These are phyloP conservation scores for Fusarium humuli DNA, from an alignment of 2,329 filamentous ascomycete species.

Conservation along the genomic window DNA sequence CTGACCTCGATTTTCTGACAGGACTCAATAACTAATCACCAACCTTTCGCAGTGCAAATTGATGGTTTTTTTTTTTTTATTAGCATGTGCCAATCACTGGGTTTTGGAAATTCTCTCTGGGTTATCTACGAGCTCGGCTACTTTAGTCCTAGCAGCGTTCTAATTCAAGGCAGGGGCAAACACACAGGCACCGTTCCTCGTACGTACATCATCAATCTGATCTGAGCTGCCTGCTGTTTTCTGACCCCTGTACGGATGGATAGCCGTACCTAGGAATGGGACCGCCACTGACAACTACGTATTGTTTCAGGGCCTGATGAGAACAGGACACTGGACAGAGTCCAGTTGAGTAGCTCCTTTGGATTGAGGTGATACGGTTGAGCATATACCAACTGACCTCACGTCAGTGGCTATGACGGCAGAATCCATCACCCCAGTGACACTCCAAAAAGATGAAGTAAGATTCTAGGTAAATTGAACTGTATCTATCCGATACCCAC, in stretches of 20 bases:
- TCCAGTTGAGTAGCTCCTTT: neutral
- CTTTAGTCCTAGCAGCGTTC: constrained; percentile 30
- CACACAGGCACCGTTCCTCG: constrained; percentile 14
- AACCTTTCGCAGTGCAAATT: neutral
- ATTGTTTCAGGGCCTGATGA: constrained; percentile 4
- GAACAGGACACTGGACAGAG: neutral
- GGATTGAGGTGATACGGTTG: constrained; percentile 5
- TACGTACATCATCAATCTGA: constrained; percentile 24
- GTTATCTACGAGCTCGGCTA: constrained; percentile 3
- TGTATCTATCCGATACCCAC: neutral
- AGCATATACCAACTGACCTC: constrained; percentile 1
- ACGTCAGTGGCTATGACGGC: constrained; percentile 12
- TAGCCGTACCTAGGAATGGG: constrained; percentile 12
- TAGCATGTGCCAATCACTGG: constrained; percentile 18
- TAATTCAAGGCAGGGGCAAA: constrained; percentile 32
- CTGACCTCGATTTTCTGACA: neutral
- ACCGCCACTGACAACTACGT: constrained; percentile 11
- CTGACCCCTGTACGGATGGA: constrained; percentile 1
- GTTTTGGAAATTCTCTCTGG: constrained; percentile 3
- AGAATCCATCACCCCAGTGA: neutral
- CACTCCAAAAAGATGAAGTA: neutral
- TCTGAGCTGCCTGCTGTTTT: constrained; percentile 1
- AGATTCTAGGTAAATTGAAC: neutral
- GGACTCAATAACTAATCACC: neutral
- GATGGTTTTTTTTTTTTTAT: neutral